phyloP scores from a whole-genome alignment of 164 flowering plant species.

The Dillenia turbinata region DNA sequence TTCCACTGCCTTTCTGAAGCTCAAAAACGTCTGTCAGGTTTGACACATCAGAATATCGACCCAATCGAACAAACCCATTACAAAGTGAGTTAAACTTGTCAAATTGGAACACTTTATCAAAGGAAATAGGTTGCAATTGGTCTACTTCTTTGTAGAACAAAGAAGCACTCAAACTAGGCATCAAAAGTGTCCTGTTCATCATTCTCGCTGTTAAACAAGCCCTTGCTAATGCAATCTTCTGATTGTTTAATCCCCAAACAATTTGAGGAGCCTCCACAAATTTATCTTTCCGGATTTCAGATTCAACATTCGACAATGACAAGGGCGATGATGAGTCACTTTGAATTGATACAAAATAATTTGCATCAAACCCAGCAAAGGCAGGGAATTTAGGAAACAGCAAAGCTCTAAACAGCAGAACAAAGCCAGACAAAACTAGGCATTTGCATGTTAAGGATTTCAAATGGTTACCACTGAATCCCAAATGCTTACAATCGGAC shows the following conservation, averaged over 20 bases:
- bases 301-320: slow-evolving; percentile 6
- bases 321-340: slow-evolving; percentile 11
- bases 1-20: slow-evolving; percentile 83
- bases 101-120: slow-evolving; percentile 76
- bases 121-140: slow-evolving; percentile 67
- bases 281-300: slow-evolving; percentile 40
- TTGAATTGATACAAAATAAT: slow-evolving; percentile 7
- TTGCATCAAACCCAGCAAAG: slow-evolving; percentile 17
- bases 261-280: slow-evolving; percentile 94
- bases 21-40: slow-evolving; percentile 37
- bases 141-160: slow-evolving; percentile 88
- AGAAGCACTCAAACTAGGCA: slow-evolving; percentile 96
- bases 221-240: slow-evolving; percentile 92
- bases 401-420: slow-evolving; percentile 36
- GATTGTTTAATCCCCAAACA: slow-evolving; percentile 96
- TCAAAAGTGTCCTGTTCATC: slow-evolving; percentile 74
- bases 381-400: slow-evolving; percentile 29
- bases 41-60: slow-evolving; percentile 49
- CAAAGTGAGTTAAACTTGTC: slow-evolving; percentile 72
- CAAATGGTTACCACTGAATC: slow-evolving; percentile 22
- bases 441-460: slow-evolving; percentile 49
- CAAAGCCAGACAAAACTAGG: slow-evolving; percentile 33
- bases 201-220: slow-evolving; percentile 83
- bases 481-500: slow-evolving; percentile 27
- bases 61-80: slow-evolving; percentile 70